Evolutionary conservation across 2,329 filamentous ascomycete genomes (phyloP).

Genomic region (Dactylellina haptotyla): DNA sequence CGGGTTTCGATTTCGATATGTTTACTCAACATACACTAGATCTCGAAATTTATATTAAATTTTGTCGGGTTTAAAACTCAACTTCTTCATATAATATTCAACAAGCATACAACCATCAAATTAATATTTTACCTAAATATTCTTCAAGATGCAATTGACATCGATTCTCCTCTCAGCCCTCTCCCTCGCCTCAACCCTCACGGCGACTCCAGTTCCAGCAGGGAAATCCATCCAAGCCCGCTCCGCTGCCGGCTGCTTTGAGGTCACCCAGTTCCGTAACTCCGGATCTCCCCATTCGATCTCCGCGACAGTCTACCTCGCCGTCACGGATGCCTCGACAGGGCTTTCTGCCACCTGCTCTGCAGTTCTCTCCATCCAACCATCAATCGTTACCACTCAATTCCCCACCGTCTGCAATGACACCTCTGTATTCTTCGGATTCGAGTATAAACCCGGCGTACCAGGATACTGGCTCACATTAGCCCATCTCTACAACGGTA

Average conservation of each 20-base stretch:
- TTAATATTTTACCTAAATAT: background rate
- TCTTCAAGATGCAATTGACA: conserved; percentile 29
- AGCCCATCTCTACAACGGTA: conserved; percentile 37
- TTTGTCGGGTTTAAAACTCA: background rate
- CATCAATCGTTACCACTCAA: conserved; percentile 20
- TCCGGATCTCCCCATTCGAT: conserved; percentile 40
- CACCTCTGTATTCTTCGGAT: conserved; percentile 23
- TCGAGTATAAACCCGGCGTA: conserved; percentile 20
- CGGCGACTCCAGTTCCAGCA: conserved; percentile 23
- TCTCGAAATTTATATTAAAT: background rate
- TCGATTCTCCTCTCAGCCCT: conserved; percentile 21
- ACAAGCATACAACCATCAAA: background rate
- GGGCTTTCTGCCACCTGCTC: conserved; percentile 23
- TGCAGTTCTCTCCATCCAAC: conserved; percentile 33
- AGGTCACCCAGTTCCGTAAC: conserved; percentile 32
- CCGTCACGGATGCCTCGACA: conserved; percentile 9
- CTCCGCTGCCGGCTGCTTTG: conserved; percentile 35
- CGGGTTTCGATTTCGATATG: background rate
- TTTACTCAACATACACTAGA: background rate
- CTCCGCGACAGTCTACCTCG: conserved; percentile 30
- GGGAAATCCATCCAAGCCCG: conserved; percentile 19
- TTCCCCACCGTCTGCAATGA: conserved; percentile 47
- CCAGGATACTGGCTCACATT: conserved; percentile 33
- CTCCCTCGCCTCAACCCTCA: conserved; percentile 19
- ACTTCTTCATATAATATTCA: background rate